These are phyloP conservation scores for Aspergillus nanangensis DNA, from an alignment of 495 filamentous ascomycete species.

Conservation along the genomic window DNA sequence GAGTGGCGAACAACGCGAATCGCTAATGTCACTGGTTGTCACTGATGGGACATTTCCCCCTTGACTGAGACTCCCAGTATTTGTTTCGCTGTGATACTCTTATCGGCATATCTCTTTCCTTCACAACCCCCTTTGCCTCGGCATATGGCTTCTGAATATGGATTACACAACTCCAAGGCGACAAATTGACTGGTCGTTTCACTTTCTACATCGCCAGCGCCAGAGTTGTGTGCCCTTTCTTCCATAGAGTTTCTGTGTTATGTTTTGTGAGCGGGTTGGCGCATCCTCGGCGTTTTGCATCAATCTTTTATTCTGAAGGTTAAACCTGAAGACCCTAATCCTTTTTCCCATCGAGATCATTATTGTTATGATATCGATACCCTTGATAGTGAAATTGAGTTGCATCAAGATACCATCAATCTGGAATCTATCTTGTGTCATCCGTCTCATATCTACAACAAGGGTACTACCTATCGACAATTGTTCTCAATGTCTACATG, in stretches of 20 bases:
- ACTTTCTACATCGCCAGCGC: no score
- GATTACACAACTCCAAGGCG: no score
- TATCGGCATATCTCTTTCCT: conserved; percentile 4
- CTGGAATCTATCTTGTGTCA: no score
- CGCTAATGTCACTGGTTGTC: no score
- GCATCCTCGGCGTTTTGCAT: conserved; percentile 9
- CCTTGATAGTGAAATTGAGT: no score
- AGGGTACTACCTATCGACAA: no score
- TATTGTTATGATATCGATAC: no score
- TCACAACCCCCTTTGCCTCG: not conserved
- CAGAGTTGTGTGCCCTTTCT: not conserved
- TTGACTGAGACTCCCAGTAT: no score
- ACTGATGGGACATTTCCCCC: no score
- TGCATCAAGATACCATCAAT: no score
- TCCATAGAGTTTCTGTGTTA: conserved; percentile 10
- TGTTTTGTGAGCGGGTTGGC: conserved; percentile 13
- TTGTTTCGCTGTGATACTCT: conserved; percentile 5
- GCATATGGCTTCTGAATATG: not conserved
- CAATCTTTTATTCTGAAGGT: not conserved
- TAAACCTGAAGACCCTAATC: no score
- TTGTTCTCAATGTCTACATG: not conserved
- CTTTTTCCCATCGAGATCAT: not conserved
- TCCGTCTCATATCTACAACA: no score
- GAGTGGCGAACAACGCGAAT: not conserved
- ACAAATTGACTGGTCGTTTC: not conserved